Evolutionary conservation across 768 basidiomycete species (phyloP).

Genomic region (Rhodosporidiobolus sp.): DNA sequence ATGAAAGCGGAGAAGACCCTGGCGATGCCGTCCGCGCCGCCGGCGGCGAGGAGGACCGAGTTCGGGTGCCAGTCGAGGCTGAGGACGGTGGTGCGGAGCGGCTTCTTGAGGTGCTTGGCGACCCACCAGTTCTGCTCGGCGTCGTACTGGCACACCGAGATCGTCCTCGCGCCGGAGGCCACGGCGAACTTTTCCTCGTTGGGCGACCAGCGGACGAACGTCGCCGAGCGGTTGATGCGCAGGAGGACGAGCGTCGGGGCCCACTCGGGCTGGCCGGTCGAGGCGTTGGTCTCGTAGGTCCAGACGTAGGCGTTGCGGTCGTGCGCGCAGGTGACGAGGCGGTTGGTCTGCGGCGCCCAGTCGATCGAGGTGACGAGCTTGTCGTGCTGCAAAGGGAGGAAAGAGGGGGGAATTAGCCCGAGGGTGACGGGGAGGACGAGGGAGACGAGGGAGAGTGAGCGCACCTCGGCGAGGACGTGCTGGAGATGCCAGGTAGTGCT

Average conservation of each 20-base stretch:
- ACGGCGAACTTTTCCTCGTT: conserved; percentile 99
- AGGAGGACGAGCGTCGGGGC: conserved; percentile 95
- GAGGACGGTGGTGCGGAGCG: conserved; percentile 89
- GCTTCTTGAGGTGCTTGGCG: conserved; percentile 93
- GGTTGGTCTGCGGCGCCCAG: conserved; percentile 95
- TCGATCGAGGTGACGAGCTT: conserved; percentile 96
- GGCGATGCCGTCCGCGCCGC: conserved; percentile 97
- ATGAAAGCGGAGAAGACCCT: conserved; percentile 97
- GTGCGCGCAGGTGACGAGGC: conserved; percentile 98
- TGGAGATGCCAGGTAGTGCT: conserved; percentile 65
- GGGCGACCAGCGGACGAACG: conserved; percentile 92
- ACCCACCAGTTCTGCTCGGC: conserved; percentile 99
- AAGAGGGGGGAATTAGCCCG: neutral
- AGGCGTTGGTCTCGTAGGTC: conserved; percentile 73
- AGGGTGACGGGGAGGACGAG: conserved; percentile 8
- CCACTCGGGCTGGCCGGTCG: conserved; percentile 72
- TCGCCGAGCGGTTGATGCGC: conserved; percentile 92
- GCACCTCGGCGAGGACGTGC: conserved; percentile 81
- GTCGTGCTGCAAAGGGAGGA: conserved; percentile 67
- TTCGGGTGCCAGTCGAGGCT: conserved; percentile 98
- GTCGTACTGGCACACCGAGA: conserved; percentile 95
- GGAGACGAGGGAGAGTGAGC: conserved; percentile 27
- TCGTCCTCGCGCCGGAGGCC: conserved; percentile 91
- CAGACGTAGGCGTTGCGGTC: conserved; percentile 99
- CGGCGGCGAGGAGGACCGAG: conserved; percentile 93